phyloP scores from a whole-genome alignment of 331 rosid species.

The Spiraea crenata region DNA sequence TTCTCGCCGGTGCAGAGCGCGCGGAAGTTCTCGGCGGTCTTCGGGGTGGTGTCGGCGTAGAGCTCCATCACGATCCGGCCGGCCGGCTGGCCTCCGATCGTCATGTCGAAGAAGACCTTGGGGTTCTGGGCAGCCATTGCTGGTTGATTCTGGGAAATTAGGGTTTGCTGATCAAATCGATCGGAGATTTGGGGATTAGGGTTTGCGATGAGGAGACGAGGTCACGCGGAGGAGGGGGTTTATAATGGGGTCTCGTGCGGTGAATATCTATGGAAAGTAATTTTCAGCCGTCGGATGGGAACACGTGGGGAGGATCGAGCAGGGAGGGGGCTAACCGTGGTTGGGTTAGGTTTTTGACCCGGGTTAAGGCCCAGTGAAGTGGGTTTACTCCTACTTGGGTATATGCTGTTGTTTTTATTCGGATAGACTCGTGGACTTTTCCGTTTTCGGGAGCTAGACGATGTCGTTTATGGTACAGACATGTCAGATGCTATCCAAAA shows the following conservation, averaged over 20 bases:
- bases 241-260: conserved; percentile 15
- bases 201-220: conserved; percentile 15
- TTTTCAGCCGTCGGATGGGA: conserved; percentile 3
- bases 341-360: conserved; percentile 22
- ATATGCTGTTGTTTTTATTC: conserved; percentile 7
- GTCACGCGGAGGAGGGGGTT: neutral
- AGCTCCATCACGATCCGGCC: conserved; percentile 91
- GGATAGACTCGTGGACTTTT: conserved; percentile 10
- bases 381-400: neutral
- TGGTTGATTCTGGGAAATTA: neutral
- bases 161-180: no score
- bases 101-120: conserved; percentile 76
- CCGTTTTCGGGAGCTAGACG: neutral
- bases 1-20: conserved; percentile 99
- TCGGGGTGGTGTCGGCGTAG: conserved; percentile 65
- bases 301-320: conserved; percentile 17
- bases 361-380: conserved; percentile 5
- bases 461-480: conserved; percentile 9
- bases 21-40: conserved; percentile 93
- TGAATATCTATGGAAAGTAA: neutral
- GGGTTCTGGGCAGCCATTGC: conserved; percentile 56
- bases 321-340: neutral
- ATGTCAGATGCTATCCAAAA: neutral
- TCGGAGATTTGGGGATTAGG: conserved; percentile 13
- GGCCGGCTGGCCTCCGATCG: conserved; percentile 54